These are phyloP conservation scores for Ophiocordyceps unilateralis DNA, from an alignment of 2,329 filamentous ascomycete genomes.

Conservation along the genomic window DNA sequence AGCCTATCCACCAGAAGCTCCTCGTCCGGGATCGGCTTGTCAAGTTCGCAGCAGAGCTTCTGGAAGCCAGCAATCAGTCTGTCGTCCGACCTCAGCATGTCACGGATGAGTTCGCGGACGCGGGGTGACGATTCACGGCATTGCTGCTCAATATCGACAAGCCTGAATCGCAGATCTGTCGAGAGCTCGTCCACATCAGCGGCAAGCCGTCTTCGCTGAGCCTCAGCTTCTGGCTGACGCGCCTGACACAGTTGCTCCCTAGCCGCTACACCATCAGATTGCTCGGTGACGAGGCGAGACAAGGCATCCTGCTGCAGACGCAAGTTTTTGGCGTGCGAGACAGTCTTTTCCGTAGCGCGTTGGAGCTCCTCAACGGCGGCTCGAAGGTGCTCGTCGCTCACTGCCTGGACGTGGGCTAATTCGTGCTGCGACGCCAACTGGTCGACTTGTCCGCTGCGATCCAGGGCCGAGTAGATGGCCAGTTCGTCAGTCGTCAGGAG, in stretches of 20 bases:
- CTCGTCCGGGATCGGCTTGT: conserved; percentile 32
- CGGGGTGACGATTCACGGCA: conserved; percentile 23
- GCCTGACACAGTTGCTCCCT: conserved; percentile 13
- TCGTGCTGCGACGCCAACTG: conserved; percentile 26
- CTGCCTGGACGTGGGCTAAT: conserved; percentile 27
- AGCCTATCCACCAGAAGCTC: conserved; percentile 36
- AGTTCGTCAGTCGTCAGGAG: conserved; percentile 37
- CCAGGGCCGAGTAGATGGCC: conserved; percentile 31
- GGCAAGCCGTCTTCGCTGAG: conserved; percentile 22
- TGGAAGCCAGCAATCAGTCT: conserved; percentile 47
- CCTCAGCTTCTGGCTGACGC: conserved; percentile 13
- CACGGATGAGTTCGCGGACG: conserved; percentile 30
- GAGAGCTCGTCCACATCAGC: conserved; percentile 29
- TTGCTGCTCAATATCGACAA: conserved; percentile 34
- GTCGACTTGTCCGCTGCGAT: conserved; percentile 29
- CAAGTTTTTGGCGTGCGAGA: conserved; percentile 44
- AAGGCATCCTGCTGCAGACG: conserved; percentile 45
- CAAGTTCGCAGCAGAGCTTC: conserved; percentile 45
- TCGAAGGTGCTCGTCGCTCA: conserved; percentile 42
- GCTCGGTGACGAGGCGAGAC: conserved; percentile 27
- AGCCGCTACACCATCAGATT: conserved; percentile 11
- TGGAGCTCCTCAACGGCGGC: conserved; percentile 46
- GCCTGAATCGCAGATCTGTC: conserved; percentile 26
- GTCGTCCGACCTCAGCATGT: conserved; percentile 42
- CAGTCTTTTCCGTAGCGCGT: conserved; percentile 44